A percentile compares a stretch with the other conserved stretches of the same genome.
These are phyloP conservation scores for Triticum urartu DNA, from an alignment of 176 grass and related monocot genomes.

Conservation along the genomic window DNA sequence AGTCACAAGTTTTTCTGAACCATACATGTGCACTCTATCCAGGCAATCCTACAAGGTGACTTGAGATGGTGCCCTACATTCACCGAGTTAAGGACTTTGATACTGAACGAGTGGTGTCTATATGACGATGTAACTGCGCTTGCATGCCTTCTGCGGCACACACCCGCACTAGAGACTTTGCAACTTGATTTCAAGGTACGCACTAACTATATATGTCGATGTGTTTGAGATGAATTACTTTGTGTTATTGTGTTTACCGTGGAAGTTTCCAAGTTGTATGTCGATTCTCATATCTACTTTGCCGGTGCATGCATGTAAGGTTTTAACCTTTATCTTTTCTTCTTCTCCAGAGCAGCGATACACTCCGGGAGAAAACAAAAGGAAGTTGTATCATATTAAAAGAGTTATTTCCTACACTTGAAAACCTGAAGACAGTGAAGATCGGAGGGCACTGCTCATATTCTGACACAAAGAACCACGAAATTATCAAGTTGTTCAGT, in stretches of 20 bases:
- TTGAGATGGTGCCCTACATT: neutral
- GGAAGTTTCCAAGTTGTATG: neutral
- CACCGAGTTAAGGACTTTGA: constrained; percentile 10
- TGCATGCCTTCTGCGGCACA: neutral
- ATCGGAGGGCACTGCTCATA: neutral
- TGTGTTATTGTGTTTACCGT: neutral
- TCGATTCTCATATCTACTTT: neutral
- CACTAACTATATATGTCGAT: neutral
- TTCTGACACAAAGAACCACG: neutral
- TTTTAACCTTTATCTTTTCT: neutral
- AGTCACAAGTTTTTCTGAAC: neutral
- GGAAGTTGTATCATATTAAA: neutral
- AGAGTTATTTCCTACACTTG: neutral
- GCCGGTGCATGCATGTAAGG: neutral
- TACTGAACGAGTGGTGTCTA: neutral
- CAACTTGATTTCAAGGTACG: neutral
- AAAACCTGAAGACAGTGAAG: neutral
- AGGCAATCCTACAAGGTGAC: neutral
- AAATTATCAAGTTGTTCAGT: neutral
- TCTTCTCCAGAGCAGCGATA: neutral
- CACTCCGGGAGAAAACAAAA: neutral
- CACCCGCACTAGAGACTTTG: neutral
- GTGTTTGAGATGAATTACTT: neutral
- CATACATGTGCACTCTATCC: neutral
- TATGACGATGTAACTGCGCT: neutral